Evolutionary conservation across 768 basidiomycete genomes (phyloP).

Genomic region (Myochromella boudieri): DNA sequence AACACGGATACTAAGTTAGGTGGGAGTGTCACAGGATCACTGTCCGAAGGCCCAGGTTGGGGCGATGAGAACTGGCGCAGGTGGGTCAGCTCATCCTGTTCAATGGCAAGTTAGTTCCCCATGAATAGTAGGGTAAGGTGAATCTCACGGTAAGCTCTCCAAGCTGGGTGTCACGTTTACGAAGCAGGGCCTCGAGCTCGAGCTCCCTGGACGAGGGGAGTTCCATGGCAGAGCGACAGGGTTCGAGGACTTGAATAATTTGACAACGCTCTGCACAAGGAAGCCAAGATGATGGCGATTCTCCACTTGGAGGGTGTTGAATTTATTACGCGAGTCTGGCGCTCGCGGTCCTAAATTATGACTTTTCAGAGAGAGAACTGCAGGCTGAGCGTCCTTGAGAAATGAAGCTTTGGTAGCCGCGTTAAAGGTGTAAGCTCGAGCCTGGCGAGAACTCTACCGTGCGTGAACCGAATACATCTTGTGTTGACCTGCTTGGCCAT

Average conservation of each 20-base stretch:
- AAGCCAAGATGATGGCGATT: slow-evolving; percentile 14
- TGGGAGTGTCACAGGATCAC: slow-evolving; percentile 69
- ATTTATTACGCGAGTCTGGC: too few species aligned
- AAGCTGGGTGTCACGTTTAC: slow-evolving; percentile 73
- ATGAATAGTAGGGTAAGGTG: not conserved
- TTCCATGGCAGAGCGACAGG: slow-evolving; percentile 45
- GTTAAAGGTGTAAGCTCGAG: too few species aligned
- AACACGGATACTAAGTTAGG: slow-evolving; percentile 68
- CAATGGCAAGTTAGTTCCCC: slow-evolving; percentile 2
- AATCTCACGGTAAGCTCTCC: slow-evolving; percentile 67
- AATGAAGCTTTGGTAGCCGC: too few species aligned
- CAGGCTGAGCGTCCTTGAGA: too few species aligned
- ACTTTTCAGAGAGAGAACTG: too few species aligned
- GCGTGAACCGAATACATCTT: slow-evolving; percentile 4
- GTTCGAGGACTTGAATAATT: slow-evolving; percentile 7
- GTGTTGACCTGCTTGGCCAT: slow-evolving; percentile 8
- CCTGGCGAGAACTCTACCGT: too few species aligned
- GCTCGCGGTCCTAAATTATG: too few species aligned
- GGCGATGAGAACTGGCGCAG: slow-evolving; percentile 64
- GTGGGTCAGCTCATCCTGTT: slow-evolving; percentile 70
- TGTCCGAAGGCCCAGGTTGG: slow-evolving; percentile 58
- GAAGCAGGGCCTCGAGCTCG: slow-evolving; percentile 77
- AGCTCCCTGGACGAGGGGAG: slow-evolving; percentile 75
- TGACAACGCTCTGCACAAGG: slow-evolving; percentile 8
- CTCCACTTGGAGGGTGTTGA: slow-evolving; percentile 17